phyloP scores from a whole-genome alignment of 2,329 filamentous ascomycete genomes.

The Teratosphaeria nubilosa region DNA sequence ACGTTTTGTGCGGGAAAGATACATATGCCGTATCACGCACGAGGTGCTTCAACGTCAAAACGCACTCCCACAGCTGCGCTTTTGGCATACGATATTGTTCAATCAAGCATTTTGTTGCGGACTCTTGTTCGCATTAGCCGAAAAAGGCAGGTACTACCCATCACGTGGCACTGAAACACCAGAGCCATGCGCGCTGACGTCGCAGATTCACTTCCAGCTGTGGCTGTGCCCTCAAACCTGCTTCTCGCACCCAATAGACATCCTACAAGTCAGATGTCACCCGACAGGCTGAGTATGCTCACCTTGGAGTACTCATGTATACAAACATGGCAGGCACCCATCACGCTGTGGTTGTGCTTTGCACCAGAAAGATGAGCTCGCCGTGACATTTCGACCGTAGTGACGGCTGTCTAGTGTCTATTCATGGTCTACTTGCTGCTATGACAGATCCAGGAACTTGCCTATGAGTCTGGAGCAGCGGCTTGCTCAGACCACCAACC shows the following conservation, averaged over 20 bases:
- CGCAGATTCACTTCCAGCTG: background rate
- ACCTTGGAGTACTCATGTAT: background rate
- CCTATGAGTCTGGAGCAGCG: background rate
- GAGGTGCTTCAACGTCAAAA: background rate
- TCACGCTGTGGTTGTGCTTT: background rate
- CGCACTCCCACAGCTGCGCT: background rate
- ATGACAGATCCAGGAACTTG: background rate
- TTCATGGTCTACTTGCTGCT: too few species aligned
- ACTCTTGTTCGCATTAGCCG: background rate
- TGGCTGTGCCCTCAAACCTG: background rate
- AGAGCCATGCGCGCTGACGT: background rate
- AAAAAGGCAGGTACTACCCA: background rate
- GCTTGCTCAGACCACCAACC: background rate
- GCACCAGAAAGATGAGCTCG: background rate
- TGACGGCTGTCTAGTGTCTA: background rate
- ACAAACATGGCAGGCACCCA: background rate
- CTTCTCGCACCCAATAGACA: background rate
- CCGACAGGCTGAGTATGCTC: background rate
- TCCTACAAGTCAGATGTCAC: background rate
- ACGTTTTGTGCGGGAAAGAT: background rate
- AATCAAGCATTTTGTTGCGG: background rate
- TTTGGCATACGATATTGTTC: background rate
- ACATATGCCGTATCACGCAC: background rate
- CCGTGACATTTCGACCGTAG: background rate
- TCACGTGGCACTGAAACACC: background rate